Conservation (phyloP, 257 asterid species). For the Verbena officinalis region DNA sequence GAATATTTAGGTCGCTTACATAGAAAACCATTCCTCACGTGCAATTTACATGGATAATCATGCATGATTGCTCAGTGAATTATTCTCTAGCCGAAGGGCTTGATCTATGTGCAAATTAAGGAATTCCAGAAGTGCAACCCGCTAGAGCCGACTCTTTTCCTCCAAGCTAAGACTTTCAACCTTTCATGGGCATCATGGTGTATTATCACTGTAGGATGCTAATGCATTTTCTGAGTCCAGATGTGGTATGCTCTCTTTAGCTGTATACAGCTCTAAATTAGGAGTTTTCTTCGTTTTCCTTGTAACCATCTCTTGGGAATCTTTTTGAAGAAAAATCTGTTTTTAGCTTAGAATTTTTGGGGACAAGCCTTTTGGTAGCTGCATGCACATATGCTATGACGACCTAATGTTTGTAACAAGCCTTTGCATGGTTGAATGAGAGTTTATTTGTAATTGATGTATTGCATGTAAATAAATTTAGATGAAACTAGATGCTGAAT, state of each 20-base stretch:
- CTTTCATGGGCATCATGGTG: not conserved
- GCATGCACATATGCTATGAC: not conserved
- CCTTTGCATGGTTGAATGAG: not conserved
- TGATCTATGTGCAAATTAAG: slow-evolving; percentile 9
- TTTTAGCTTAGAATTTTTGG: not conserved
- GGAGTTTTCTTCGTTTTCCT: not conserved
- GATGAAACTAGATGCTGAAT: not conserved
- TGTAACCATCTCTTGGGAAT: not conserved
- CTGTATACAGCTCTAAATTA: not conserved
- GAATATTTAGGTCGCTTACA: not conserved
- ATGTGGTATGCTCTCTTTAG: too few relatives aligned
- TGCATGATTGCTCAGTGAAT: not conserved
- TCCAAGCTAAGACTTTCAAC: not conserved
- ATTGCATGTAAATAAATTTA: slow-evolving; percentile 10
- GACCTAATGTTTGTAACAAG: not conserved
- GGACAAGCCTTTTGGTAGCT: slow-evolving; percentile 1
- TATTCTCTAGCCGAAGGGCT: not conserved
- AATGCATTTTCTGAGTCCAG: not conserved
- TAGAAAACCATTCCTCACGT: not conserved
- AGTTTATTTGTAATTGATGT: not conserved
- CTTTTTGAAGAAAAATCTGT: not conserved
- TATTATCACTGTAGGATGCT: not conserved
- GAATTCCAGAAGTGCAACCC: not conserved
- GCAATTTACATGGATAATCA: not conserved
- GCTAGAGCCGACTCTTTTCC: not conserved